Percentiles rank a stretch among this genome's conserved stretches.
phyloP scores from a whole-genome alignment of 495 filamentous ascomycete genomes.

The Pseudoneurospora amorphoporcata region DNA sequence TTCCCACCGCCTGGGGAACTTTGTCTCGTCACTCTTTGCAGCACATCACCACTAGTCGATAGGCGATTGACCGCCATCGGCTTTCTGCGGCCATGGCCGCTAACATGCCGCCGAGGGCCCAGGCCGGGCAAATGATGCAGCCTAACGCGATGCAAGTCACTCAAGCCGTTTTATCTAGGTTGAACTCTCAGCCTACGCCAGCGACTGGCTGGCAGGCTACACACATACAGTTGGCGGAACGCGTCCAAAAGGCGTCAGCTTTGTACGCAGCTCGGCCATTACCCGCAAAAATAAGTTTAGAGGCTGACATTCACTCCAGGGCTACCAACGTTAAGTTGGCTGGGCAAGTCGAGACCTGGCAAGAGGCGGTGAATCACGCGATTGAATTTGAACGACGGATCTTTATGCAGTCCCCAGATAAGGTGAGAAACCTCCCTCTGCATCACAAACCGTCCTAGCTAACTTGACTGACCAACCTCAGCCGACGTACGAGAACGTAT shows the following conservation, averaged over 20 bases:
- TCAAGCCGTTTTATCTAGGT: background rate
- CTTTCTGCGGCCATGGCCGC: conserved; percentile 37
- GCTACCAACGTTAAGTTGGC: background rate
- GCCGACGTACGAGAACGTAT: conserved; percentile 28
- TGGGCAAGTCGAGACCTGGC: conserved; percentile 7
- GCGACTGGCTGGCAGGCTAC: conserved; percentile 24
- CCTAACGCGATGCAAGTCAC: conserved; percentile 13
- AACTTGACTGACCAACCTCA: conserved; percentile 9
- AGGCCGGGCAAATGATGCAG: conserved; percentile 25
- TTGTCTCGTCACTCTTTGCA: background rate
- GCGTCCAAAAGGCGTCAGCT: conserved; percentile 24
- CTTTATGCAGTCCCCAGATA: conserved; percentile 31
- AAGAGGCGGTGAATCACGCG: conserved; percentile 21
- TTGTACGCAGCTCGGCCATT: conserved; percentile 19
- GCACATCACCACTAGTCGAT: background rate
- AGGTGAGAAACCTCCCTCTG: conserved; percentile 21
- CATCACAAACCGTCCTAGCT: conserved; percentile 7
- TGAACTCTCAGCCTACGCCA: conserved; percentile 14
- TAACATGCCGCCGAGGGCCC: conserved; percentile 35
- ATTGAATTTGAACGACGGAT: conserved; percentile 32
- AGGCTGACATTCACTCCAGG: background rate
- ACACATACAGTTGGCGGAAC: conserved; percentile 15
- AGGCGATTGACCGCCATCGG: conserved; percentile 9
- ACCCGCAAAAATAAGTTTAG: background rate
- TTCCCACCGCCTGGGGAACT: background rate